These are phyloP conservation scores for Pichia sp. DNA, from an alignment of 1,139 yeast genomes.

Conservation along the genomic window DNA sequence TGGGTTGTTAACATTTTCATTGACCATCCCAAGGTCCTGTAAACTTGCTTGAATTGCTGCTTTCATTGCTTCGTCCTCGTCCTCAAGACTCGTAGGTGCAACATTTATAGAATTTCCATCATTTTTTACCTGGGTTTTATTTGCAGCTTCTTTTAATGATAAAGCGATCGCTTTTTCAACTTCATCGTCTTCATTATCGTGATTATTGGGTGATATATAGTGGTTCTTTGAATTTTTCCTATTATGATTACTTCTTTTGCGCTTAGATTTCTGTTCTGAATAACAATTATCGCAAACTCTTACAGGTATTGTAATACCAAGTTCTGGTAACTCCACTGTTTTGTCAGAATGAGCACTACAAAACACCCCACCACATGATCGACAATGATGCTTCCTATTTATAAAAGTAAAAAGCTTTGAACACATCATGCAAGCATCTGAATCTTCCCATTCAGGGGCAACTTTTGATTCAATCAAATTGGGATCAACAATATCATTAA, in stretches of 20 bases:
- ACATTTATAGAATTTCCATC: not conserved
- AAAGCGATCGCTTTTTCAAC: constrained; percentile 70
- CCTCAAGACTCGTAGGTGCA: constrained; percentile 32
- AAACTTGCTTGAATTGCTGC: constrained; percentile 96
- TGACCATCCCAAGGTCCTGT: constrained; percentile 44
- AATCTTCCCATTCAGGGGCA: constrained; percentile 98
- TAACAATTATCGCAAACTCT: constrained; percentile 91
- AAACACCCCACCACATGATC: constrained; percentile 95
- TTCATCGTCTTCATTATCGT: constrained; percentile 78
- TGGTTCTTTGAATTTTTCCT: not conserved
- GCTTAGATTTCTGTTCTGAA: constrained; percentile 31
- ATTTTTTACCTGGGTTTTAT: not conserved
- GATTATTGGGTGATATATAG: not conserved
- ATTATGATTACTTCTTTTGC: constrained; percentile 12
- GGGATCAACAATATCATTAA: constrained; percentile 33
- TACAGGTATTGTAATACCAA: constrained; percentile 84
- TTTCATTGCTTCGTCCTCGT: constrained; percentile 82
- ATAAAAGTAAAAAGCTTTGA: constrained; percentile 72
- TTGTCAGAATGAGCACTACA: constrained; percentile 79
- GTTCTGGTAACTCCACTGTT: constrained; percentile 61
- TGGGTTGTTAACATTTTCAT: constrained; percentile 19
- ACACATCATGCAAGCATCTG: constrained; percentile 93
- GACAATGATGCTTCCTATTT: constrained; percentile 91
- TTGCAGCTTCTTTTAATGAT: constrained; percentile 50
- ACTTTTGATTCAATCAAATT: constrained; percentile 77